Percentiles rank a stretch among this genome's conserved stretches.
Conservation (phyloP, 2,329 filamentous ascomycete genomes). For the Penicillium digitatum region DNA sequence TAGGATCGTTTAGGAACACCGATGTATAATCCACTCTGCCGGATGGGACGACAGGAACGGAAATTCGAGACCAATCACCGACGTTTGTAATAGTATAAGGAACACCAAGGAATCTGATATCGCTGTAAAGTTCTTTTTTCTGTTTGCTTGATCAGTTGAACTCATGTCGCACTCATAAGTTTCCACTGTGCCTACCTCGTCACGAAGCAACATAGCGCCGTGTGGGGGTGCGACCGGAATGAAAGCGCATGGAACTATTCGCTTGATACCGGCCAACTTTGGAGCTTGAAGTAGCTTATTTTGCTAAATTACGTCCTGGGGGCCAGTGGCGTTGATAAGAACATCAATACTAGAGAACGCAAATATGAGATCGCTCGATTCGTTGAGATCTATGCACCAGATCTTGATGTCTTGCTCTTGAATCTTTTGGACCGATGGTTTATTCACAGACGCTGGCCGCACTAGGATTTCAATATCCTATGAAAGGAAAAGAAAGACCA, state of each 20-base stretch:
- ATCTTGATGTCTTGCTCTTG: slow-evolving; percentile 37
- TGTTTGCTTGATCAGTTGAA: slow-evolving; percentile 5
- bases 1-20: not conserved
- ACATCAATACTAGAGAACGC: slow-evolving; percentile 33
- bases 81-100: slow-evolving; percentile 52
- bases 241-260: slow-evolving; percentile 43
- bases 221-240: slow-evolving; percentile 36
- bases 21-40: slow-evolving; percentile 11
- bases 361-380: not conserved
- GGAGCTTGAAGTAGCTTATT: slow-evolving; percentile 33
- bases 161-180: not conserved
- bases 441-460: slow-evolving; percentile 42
- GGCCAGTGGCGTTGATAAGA: slow-evolving; percentile 39
- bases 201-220: slow-evolving; percentile 29
- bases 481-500: not conserved
- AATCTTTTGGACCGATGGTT: slow-evolving; percentile 23
- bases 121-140: slow-evolving; percentile 46
- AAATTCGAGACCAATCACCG: slow-evolving; percentile 50
- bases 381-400: slow-evolving; percentile 13
- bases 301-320: slow-evolving; percentile 30
- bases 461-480: slow-evolving; percentile 45
- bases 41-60: slow-evolving; percentile 22
- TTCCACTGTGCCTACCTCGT: slow-evolving; percentile 17
- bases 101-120: slow-evolving; percentile 41
- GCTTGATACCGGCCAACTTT: slow-evolving; percentile 35